These are phyloP conservation scores for Thamnidium elegans DNA, from an alignment of 192 early-diverging fungal genomes.

Conservation along the genomic window DNA sequence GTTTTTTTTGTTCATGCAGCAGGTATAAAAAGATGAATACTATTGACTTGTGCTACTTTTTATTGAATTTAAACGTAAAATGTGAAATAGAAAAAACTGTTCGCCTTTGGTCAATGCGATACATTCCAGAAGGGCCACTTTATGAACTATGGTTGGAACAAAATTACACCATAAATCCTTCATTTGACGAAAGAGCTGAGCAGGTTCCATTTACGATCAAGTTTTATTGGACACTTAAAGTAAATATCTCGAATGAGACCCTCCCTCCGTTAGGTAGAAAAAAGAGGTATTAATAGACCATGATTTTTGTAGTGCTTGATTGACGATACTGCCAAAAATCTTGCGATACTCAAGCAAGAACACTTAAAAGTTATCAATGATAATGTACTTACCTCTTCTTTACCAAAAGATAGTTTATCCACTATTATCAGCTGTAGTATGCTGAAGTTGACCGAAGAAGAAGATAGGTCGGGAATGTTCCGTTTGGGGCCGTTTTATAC, in stretches of 20 bases:
- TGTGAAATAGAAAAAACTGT: no score
- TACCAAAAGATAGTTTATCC: neutral
- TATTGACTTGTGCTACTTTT: constrained; percentile 6
- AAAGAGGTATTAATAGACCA: neutral
- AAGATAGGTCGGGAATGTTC: constrained; percentile 1
- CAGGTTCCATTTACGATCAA: neutral
- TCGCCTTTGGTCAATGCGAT: neutral
- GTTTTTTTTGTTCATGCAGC: constrained; percentile 12
- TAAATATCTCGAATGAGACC: neutral
- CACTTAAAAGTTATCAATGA: neutral
- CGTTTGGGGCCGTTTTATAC: constrained; percentile 6
- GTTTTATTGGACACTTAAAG: constrained; percentile 4
- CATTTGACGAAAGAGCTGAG: constrained; percentile 1
- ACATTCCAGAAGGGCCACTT: neutral
- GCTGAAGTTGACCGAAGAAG: constrained; percentile 4
- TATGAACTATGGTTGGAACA: constrained; percentile 2
- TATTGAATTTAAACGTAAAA: constrained; percentile 2
- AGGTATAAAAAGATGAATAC: constrained; percentile 9
- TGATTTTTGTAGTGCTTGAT: constrained; percentile 7
- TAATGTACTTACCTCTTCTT: constrained; percentile 1
- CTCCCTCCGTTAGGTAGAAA: neutral
- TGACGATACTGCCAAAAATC: neutral
- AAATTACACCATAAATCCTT: constrained; percentile 4
- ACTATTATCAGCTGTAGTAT: neutral
- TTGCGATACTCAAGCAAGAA: neutral